These are phyloP conservation scores for Phyllosticta capitalensis DNA, from an alignment of 2,329 filamentous ascomycete genomes.

Conservation along the genomic window DNA sequence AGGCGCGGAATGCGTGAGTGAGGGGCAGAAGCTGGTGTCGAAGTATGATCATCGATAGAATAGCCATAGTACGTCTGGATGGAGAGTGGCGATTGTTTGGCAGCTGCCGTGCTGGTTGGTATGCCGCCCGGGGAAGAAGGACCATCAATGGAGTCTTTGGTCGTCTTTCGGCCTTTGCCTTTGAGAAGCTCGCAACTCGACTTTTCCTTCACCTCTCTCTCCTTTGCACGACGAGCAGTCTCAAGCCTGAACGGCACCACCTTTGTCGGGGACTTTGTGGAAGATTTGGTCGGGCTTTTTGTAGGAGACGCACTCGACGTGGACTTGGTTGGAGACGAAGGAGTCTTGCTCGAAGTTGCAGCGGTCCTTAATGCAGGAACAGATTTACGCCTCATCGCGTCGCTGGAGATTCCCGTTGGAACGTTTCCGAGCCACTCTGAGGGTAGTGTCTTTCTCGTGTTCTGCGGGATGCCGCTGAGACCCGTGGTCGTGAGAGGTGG, in stretches of 20 bases:
- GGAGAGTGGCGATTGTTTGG: neutral
- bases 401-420: neutral
- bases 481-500: neutral
- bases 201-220: conserved; percentile 4
- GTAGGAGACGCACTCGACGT: neutral
- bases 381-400: neutral
- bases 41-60: neutral
- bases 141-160: neutral
- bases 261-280: conserved; percentile 6
- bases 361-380: neutral
- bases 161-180: neutral
- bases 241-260: neutral
- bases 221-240: conserved; percentile 8
- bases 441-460: neutral
- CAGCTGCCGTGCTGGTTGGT: neutral
- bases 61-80: neutral
- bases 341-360: neutral
- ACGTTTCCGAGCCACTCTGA: neutral
- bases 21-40: neutral
- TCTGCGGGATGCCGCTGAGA: neutral
- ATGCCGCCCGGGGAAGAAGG: neutral
- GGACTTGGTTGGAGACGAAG: neutral
- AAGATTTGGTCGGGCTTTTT: neutral
- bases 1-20: neutral
- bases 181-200: neutral